These are phyloP conservation scores for Escovopsis sp. DNA, from an alignment of 2,329 filamentous ascomycete genomes.

Conservation along the genomic window DNA sequence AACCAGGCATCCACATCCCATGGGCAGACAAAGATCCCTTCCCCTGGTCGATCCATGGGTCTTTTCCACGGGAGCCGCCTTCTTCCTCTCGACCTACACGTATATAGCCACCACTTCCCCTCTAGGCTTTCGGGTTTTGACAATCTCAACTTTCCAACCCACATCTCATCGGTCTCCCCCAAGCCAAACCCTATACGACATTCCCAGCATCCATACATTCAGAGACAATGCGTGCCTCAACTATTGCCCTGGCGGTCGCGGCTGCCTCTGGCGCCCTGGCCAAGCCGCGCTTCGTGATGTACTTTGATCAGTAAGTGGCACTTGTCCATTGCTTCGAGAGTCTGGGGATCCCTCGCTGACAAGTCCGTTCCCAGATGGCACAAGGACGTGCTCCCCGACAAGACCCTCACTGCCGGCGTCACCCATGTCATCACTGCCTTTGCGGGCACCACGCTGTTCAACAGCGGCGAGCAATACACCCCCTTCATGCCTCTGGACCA, in stretches of 20 bases:
- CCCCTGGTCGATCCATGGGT: too few species aligned
- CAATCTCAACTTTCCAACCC: too few species aligned
- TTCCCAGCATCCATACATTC: too few species aligned
- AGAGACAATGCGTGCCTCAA: constrained; percentile 5
- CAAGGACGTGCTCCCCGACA: constrained; percentile 18
- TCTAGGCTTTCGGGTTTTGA: too few species aligned
- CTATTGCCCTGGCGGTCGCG: constrained; percentile 7
- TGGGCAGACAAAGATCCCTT: too few species aligned
- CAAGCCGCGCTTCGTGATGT: constrained; percentile 22
- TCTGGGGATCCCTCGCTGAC: neutral
- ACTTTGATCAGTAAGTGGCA: constrained; percentile 28
- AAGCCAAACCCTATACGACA: too few species aligned
- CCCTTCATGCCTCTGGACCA: constrained; percentile 38
- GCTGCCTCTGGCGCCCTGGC: constrained; percentile 9
- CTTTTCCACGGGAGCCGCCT: too few species aligned
- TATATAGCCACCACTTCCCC: too few species aligned
- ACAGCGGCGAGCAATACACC: constrained; percentile 26
- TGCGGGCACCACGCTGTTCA: constrained; percentile 34
- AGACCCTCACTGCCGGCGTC: constrained; percentile 25
- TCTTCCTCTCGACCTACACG: too few species aligned
- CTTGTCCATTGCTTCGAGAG: neutral
- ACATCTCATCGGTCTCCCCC: too few species aligned
- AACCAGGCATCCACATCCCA: too few species aligned
- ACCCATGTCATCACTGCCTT: constrained; percentile 42
- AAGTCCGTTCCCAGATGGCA: constrained; percentile 24